Conservation (phyloP, 2,329 filamentous ascomycete genomes). For the Penicillium sp. region DNA sequence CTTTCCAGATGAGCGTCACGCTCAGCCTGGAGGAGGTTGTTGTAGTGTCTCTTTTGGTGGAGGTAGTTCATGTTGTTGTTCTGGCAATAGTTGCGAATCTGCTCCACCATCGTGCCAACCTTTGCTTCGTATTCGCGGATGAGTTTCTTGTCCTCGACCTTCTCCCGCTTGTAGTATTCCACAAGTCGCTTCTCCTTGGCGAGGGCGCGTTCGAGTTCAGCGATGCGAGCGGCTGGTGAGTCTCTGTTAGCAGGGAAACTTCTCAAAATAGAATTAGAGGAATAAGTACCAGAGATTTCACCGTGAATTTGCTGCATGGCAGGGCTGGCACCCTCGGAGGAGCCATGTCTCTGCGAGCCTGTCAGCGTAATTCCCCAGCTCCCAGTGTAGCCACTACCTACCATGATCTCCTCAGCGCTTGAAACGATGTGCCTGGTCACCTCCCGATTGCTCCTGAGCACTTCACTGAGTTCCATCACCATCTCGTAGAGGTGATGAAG, state of each 20-base stretch:
- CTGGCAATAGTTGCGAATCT: conserved; percentile 47
- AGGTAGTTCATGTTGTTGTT: conserved; percentile 47
- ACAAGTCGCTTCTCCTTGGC: conserved; percentile 41
- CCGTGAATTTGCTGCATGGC: conserved; percentile 42
- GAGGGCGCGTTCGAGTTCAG: conserved; percentile 45
- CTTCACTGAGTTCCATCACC: conserved; percentile 46
- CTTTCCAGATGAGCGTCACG: conserved; percentile 46
- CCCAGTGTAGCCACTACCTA: conserved; percentile 20
- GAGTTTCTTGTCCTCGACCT: conserved; percentile 44
- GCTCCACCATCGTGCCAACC: conserved; percentile 46
- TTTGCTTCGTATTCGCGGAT: conserved; percentile 46
- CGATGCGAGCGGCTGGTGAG: conserved; percentile 41
- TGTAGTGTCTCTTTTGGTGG: conserved; percentile 45
- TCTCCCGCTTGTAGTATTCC: conserved; percentile 43
- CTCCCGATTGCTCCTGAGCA: conserved; percentile 47
- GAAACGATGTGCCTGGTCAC: conserved; percentile 46
- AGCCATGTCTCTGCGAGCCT: conserved; percentile 37
- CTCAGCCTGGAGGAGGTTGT: conserved; percentile 46
- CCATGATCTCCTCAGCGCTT: conserved; percentile 47
- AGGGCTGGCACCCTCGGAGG: conserved; percentile 36
- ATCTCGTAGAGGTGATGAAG: conserved; percentile 48
- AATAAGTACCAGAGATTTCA: conserved; percentile 36
- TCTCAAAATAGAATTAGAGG: no score
- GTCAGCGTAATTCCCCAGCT: conserved; percentile 10
- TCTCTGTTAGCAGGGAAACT: not conserved